Conservation (phyloP, 495 filamentous ascomycete species). For the Hypoxylon cercidicola region DNA sequence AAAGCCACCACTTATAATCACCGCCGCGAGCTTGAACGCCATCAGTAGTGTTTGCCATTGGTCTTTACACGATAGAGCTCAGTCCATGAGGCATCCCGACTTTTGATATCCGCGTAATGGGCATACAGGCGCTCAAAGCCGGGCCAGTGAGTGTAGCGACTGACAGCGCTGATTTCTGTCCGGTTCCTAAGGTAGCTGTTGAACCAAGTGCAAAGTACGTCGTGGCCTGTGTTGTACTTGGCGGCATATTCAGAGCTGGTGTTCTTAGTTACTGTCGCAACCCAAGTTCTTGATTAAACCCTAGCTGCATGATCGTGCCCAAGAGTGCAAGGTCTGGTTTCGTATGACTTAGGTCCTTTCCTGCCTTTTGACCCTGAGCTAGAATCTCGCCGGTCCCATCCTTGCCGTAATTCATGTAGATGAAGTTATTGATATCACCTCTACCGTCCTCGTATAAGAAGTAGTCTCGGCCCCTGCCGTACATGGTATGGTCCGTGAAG, state of each 20-base stretch:
- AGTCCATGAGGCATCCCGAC: constrained; percentile 49
- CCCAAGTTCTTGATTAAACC: constrained; percentile 55
- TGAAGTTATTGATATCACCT: constrained; percentile 47
- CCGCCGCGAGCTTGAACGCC: constrained; percentile 44
- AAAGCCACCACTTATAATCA: constrained; percentile 51
- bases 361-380: constrained; percentile 56
- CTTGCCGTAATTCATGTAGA: constrained; percentile 45
- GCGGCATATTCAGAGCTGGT: constrained; percentile 53
- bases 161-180: constrained; percentile 44
- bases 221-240: constrained; percentile 56
- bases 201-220: constrained; percentile 57
- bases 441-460: constrained; percentile 53
- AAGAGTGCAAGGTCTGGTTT: constrained; percentile 52
- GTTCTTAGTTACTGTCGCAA: constrained; percentile 27
- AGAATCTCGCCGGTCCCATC: constrained; percentile 38
- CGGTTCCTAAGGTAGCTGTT: constrained; percentile 49
- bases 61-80: constrained; percentile 46
- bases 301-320: constrained; percentile 54
- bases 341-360: constrained; percentile 57
- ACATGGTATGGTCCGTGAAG: constrained; percentile 56
- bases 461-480: constrained; percentile 48
- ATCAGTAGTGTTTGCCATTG: constrained; percentile 47
- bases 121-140: constrained; percentile 55
- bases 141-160: constrained; percentile 50
- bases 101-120: constrained; percentile 52